Percentiles rank a stretch among this genome's conserved stretches.
Evolutionary conservation across 495 filamentous ascomycete species (phyloP).

Genomic region (Daldinia bambusicola): DNA sequence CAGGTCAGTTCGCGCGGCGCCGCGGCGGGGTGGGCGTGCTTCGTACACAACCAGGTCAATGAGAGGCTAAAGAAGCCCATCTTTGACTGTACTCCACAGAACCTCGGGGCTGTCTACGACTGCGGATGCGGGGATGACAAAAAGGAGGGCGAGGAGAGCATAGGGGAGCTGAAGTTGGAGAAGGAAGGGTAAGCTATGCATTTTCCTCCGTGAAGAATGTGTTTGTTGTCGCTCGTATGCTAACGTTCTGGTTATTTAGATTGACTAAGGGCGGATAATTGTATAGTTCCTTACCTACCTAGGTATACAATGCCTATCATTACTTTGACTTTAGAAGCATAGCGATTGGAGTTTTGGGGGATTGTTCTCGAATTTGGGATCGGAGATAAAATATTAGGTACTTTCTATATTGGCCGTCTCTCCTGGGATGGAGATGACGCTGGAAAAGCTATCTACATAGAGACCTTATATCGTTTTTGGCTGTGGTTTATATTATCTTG

Average conservation of each 20-base stretch:
- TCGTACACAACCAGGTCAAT: slow-evolving; percentile 95
- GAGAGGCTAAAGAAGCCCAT: slow-evolving; percentile 79
- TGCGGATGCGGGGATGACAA: slow-evolving; percentile 89
- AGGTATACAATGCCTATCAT: not conserved
- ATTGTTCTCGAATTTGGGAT: slow-evolving; percentile 9
- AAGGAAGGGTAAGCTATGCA: slow-evolving; percentile 51
- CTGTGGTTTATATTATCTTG: not conserved
- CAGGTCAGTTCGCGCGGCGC: slow-evolving; percentile 85
- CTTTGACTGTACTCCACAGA: slow-evolving; percentile 79
- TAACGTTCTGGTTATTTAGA: slow-evolving; percentile 14
- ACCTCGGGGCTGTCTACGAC: slow-evolving; percentile 93
- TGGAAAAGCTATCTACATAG: not conserved
- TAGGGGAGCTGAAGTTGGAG: slow-evolving; percentile 47
- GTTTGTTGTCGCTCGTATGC: slow-evolving; percentile 6
- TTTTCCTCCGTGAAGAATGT: not conserved
- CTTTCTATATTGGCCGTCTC: not conserved
- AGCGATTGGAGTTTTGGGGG: slow-evolving; percentile 32
- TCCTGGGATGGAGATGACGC: not conserved
- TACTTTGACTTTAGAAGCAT: slow-evolving; percentile 14
- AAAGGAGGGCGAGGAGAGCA: slow-evolving; percentile 48
- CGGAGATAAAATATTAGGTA: not conserved
- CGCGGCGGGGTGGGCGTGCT: slow-evolving; percentile 92
- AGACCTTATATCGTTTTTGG: not conserved
- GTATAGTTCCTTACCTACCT: not conserved
- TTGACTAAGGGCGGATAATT: slow-evolving; percentile 35